Evolutionary conservation across 345 rosid genomes (phyloP), one percentile per base, ranked within the genome.

Genomic region (Brassica incana): DNA sequence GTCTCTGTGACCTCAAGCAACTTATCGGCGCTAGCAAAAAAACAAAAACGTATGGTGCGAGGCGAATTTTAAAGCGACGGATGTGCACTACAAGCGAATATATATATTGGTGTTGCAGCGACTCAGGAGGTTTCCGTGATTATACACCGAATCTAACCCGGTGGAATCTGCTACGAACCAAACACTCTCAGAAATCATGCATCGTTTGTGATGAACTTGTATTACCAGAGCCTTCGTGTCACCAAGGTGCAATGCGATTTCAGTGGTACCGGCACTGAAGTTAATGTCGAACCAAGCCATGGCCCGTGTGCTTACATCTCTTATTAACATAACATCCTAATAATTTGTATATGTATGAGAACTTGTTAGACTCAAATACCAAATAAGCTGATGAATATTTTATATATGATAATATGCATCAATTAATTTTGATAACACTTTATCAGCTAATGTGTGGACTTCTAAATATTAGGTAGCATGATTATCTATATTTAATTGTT

Each of bases 101-200:
- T 72, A 71, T 78, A 64, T 67, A 78, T 3, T 78, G 67, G 72
- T 54, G 27, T n/a, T 78, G 81, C 38, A 65, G 77, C 71, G 2
- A 2, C 23, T 9, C 3, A 33, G 80, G 76, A 71, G 77, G 60
- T n/a, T 33, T 5, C 6, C 71, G 71, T 2, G 48, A 78, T 38
- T 78, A 72, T 25, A 5, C 67, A 72, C 12, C 72, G 12, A 20
- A 72, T 78, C 67, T 12, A 54, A 36, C 72, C 77, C 0, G 77
- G 81, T 40, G 77, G 81, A 27, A 15, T 5, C 0, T 78, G 72
- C 67, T 78, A 5, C 29, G 72, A 71, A 15, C 81, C 81, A 36
- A 71, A 78, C n/a, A 54, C 59, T 5, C 0, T 72, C 27, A 27
- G 33, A n/a, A 71, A 64, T 32, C 81, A 78, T 1, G 81, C 77